Evolutionary conservation across 2,329 filamentous ascomycete species (phyloP), one percentile per base, ranked within the genome.

Genomic region (Aureobasidium mangrovei): DNA sequence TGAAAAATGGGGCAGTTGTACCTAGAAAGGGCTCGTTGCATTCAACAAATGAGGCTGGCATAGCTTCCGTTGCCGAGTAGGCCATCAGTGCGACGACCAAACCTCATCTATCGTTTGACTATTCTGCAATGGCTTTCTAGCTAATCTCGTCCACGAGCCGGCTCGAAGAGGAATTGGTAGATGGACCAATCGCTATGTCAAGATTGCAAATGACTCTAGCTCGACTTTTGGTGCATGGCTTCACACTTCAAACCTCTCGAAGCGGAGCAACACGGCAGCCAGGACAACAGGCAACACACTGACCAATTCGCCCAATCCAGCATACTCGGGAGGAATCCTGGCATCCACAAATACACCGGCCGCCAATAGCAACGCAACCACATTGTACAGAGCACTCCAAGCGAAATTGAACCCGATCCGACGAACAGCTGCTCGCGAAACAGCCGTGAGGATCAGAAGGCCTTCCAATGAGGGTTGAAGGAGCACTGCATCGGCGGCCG

Each of bases 361-460:
- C 0, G 80, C 85, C 0, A 89, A 72, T 40, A 87, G 67, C 3
- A 91, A 72, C 0, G 85, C 85, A 53, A 85, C 75, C 1, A 81
- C 48, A 60, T 91, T 91, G 69, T 90, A 91, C 0, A 85, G 67
- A 35, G 79, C 79, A 33, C 80, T 78, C 86, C 86, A 90, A 0
- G 62, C 70, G 63, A 90, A 88, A 63, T 89, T 89, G 69, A 87
- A 80, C 18, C 70, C 64, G 59, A 78, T 70, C 32, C 65, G 65
- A 26, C 60, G 57, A 38, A 73, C 69, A 0, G 76, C 66, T 2
- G 65, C 67, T 10, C 60, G 61, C 1, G 73, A 76, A 1, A 85
- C 65, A 42, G 80, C 74, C 2, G 90, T 75, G 33, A 84, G 69
- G 1, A 74, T 72, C 0, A 83, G 62, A 1, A 91, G 68, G 0